Evolutionary conservation across 495 filamentous ascomycete genomes (phyloP).

Genomic region (Cercophora sp.): DNA sequence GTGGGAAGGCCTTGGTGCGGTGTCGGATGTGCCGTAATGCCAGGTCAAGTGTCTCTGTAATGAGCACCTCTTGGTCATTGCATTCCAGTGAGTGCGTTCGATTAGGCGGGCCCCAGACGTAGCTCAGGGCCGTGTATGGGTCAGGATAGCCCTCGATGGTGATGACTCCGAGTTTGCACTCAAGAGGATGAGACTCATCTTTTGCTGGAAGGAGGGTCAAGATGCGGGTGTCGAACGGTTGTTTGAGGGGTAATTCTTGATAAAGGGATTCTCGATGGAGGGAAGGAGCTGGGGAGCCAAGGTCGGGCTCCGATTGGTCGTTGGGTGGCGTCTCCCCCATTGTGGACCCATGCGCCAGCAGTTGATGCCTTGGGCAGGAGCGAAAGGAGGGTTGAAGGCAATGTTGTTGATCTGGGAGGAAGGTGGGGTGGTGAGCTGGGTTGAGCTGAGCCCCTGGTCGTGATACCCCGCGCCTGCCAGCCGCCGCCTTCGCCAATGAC

Average conservation of each 20-base stretch:
- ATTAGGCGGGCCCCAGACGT: constrained; percentile 1
- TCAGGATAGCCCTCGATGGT: not conserved
- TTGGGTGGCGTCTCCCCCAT: no score
- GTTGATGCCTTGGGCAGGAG: no score
- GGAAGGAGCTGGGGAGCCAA: no score
- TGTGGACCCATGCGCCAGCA: no score
- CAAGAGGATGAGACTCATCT: not conserved
- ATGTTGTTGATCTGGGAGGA: no score
- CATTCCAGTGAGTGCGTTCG: not conserved
- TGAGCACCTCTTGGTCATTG: not conserved
- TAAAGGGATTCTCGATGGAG: not conserved
- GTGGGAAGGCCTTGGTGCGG: not conserved
- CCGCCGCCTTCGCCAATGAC: no score
- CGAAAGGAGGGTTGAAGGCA: no score
- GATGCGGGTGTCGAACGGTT: not conserved
- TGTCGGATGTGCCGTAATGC: constrained; percentile 1
- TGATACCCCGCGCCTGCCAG: no score
- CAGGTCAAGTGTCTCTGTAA: not conserved
- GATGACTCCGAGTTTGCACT: not conserved
- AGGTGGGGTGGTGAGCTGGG: no score
- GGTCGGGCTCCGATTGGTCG: no score
- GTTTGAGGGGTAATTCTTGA: not conserved
- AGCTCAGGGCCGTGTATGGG: not conserved
- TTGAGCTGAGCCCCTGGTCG: no score
- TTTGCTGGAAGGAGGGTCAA: not conserved